Evolutionary conservation across 176 grass and related monocot species (phyloP), one percentile per base, ranked within the genome.

Genomic region (Bolboschoenus planiculmis): DNA sequence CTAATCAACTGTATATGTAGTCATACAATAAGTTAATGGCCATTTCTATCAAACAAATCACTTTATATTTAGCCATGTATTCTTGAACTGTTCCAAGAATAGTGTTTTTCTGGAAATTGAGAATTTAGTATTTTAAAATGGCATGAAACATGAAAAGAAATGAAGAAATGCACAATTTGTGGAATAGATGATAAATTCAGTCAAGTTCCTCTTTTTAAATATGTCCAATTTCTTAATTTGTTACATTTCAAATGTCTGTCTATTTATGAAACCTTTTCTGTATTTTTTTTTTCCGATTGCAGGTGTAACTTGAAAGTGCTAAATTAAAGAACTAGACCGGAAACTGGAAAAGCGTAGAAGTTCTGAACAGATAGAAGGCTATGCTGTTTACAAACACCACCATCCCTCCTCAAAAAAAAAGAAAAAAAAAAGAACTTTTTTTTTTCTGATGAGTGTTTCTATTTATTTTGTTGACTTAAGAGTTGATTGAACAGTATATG

Each of bases 401-500:
- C 1, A 23, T 44, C 39, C 5, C 21, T 0, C 46, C 46, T n/a
- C 67, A 14, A 24, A 44, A 20, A 31, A 53, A 76, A 8, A 31
- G 30, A 9, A 31, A 18, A 73, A 47, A 47, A 27, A 16, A 20
- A 65, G 16, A 15, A 16, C 4, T 33, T 33, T 16, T 16, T 3
- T 30, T 74, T 27, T 76, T 48, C 43, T 9, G 16, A 31, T 77
- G 72, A 77, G 27, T 77, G 27, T 51, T 74, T 74, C 70, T 60
- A 59, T 63, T 82, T 63, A 16, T 61, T 46, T 82, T 82, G 37
- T 47, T 82, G 43, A 62, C 57, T 24, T 82, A 47, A 16, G 56
- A 81, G 16, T 47, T 62, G 59, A 64, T 66, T 82, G 80, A 82
- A 82, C 80, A 82, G 80, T 82, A 82, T 48, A 82, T 82, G 58